These are phyloP conservation scores for Heterobasidion parviporum DNA, from an alignment of 1,284 basidiomycete species.

Conservation along the genomic window DNA sequence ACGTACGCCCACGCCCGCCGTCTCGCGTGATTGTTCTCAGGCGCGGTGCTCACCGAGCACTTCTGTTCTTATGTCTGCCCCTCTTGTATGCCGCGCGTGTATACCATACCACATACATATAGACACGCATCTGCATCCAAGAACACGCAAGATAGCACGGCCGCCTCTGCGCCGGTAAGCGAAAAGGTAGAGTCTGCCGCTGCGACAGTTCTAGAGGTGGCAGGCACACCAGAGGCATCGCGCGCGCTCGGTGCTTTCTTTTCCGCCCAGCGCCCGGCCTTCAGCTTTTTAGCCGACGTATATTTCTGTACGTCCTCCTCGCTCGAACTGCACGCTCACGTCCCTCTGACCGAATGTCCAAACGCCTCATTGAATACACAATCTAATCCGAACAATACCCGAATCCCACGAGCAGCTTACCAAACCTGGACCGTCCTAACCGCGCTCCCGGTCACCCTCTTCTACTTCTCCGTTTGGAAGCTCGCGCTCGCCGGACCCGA, in stretches of 20 bases:
- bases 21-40: slow-evolving; percentile 22
- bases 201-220: too few relatives aligned
- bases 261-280: slow-evolving; percentile 1
- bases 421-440: slow-evolving; percentile 88
- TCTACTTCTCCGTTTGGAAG: slow-evolving; percentile 91
- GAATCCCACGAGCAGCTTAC: slow-evolving; percentile 45
- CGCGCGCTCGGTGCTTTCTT: not conserved
- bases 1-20: slow-evolving; percentile 34
- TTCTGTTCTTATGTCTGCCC: too few relatives aligned
- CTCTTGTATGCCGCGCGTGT: too few relatives aligned
- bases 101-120: too few relatives aligned
- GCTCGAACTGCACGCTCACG: not conserved
- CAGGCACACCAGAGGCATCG: too few relatives aligned
- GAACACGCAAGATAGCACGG: too few relatives aligned
- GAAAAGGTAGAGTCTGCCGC: too few relatives aligned
- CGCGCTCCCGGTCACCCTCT: slow-evolving; percentile 74
- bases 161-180: too few relatives aligned
- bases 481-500: slow-evolving; percentile 77
- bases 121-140: too few relatives aligned
- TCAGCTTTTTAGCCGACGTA: slow-evolving; percentile 13
- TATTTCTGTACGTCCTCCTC: slow-evolving; percentile 19
- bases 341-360: not conserved
- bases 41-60: too few relatives aligned
- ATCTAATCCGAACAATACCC: not conserved
- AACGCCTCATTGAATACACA: too few relatives aligned